These are phyloP conservation scores for Russula brevipes DNA, from an alignment of 768 basidiomycete genomes.

Conservation along the genomic window DNA sequence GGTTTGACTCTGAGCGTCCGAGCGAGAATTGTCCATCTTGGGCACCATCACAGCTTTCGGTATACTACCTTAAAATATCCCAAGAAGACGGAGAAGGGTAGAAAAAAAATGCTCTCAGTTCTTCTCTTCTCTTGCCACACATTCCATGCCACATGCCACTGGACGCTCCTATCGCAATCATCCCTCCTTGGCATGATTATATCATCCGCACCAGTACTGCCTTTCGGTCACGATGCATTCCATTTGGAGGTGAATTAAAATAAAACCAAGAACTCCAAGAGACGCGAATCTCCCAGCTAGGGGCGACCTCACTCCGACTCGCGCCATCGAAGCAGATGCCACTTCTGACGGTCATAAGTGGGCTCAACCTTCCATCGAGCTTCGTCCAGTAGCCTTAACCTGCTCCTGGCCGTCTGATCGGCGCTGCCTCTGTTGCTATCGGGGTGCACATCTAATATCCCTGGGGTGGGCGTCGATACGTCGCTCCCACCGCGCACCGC, in stretches of 20 bases:
- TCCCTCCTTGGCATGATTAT: no score
- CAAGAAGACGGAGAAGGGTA: no score
- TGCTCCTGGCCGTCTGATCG: neutral
- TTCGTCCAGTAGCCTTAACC: no score
- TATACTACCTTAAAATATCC: no score
- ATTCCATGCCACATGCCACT: no score
- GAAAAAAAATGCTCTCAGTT: no score
- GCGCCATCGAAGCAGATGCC: neutral
- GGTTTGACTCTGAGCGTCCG: no score
- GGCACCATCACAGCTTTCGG: no score
- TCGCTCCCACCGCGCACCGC: conserved; percentile 30
- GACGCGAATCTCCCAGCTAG: conserved; percentile 34
- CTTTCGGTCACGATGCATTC: conserved; percentile 23
- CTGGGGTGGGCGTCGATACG: conserved; percentile 44
- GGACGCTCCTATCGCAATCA: no score
- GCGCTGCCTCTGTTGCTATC: conserved; percentile 22
- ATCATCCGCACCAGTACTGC: no score
- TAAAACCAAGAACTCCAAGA: conserved; percentile 32
- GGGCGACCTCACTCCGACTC: neutral
- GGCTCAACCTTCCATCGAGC: neutral
- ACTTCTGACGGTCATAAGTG: neutral
- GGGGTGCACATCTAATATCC: conserved; percentile 32
- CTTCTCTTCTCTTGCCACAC: no score
- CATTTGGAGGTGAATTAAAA: conserved; percentile 41
- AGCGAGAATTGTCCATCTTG: no score